Evolutionary conservation across 495 filamentous ascomycete genomes (phyloP).

Genomic region (Hyphodiscus hymeniophilus): DNA sequence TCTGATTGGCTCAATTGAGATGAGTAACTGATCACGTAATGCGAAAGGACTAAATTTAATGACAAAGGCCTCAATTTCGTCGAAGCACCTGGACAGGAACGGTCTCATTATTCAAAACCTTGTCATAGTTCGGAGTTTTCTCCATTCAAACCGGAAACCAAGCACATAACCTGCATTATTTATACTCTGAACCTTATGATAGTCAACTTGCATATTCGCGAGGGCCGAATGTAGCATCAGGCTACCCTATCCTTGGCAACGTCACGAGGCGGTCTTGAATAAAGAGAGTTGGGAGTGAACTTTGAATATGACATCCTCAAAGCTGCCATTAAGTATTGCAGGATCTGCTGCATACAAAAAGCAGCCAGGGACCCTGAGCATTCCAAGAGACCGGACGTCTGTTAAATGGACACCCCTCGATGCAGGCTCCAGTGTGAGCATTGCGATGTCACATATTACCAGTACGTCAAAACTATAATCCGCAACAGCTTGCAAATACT

Average conservation of each 20-base stretch:
- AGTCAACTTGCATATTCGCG: not conserved
- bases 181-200: no score
- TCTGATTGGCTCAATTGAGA: not conserved
- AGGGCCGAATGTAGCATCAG: not conserved
- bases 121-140: no score
- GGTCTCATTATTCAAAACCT: no score
- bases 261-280: not conserved
- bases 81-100: no score
- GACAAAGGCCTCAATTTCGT: no score
- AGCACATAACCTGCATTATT: no score
- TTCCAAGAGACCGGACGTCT: slow-evolving; percentile 58
- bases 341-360: slow-evolving; percentile 86
- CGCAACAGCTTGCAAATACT: slow-evolving; percentile 6
- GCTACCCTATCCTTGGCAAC: not conserved
- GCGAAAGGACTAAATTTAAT: no score
- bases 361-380: slow-evolving; percentile 77
- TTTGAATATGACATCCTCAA: slow-evolving; percentile 37
- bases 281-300: not conserved
- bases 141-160: no score
- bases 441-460: slow-evolving; percentile 67
- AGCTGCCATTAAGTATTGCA: slow-evolving; percentile 55
- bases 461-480: slow-evolving; percentile 43
- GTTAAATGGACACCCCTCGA: slow-evolving; percentile 70
- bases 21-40: no score
- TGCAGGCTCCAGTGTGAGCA: slow-evolving; percentile 36